Evolutionary conservation across 306 rosid genomes (phyloP).

Genomic region (Gynostemma pentaphyllum): DNA sequence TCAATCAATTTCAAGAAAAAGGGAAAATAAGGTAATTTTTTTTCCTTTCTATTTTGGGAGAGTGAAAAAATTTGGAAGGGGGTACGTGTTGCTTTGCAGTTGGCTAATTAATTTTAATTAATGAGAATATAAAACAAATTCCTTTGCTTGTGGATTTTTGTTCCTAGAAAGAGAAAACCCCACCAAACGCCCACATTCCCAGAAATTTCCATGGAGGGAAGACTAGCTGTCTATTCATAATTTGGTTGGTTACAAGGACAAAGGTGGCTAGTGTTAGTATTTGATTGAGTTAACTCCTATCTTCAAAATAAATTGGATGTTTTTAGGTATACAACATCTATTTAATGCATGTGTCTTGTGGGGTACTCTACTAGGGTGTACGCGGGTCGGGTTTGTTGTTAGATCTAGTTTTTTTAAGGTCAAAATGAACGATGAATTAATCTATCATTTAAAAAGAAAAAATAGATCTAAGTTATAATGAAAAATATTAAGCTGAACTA

Average conservation of each 20-base stretch:
- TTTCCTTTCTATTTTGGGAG: too few relatives aligned
- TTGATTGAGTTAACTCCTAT: not conserved
- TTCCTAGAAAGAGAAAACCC: not conserved
- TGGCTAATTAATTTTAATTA: not conserved
- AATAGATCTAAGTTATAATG: too few relatives aligned
- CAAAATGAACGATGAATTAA: too few relatives aligned
- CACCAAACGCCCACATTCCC: constrained; percentile 9
- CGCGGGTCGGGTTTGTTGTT: too few relatives aligned
- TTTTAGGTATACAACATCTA: not conserved
- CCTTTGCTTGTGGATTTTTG: not conserved
- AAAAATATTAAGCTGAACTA: too few relatives aligned
- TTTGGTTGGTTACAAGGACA: too few relatives aligned
- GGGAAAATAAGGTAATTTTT: not conserved
- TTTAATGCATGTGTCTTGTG: constrained; percentile 4
- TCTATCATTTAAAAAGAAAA: too few relatives aligned
- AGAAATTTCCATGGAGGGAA: constrained; percentile 5
- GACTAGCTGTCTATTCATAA: not conserved
- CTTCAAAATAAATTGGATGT: not conserved
- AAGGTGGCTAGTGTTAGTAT: too few relatives aligned
- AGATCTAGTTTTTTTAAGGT: too few relatives aligned
- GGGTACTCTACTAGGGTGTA: too few relatives aligned
- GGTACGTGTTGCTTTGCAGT: not conserved
- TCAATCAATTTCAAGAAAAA: constrained; percentile 6
- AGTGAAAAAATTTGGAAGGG: not conserved
- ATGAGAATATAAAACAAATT: not conserved